Conservation (phyloP, 805 yeast species). For the Phaffomyces opuntiae region DNA sequence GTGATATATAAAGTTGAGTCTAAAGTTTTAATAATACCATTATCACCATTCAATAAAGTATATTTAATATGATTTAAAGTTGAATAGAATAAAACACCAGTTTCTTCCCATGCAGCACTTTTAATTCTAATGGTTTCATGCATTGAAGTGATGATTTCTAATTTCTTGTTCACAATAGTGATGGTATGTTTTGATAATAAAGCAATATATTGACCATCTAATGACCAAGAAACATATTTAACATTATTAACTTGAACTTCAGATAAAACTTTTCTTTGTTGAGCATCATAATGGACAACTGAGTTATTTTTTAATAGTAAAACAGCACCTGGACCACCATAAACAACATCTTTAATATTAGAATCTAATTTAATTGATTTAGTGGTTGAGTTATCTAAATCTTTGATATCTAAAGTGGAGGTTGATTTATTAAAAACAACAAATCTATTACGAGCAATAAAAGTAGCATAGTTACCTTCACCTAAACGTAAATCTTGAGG, state of each 20-base stretch:
- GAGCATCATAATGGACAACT: slow-evolving; percentile 84
- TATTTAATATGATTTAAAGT: slow-evolving; percentile 95
- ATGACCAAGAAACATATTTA: slow-evolving; percentile 85
- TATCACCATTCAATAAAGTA: slow-evolving; percentile 88
- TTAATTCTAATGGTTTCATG: slow-evolving; percentile 96
- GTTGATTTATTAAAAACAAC: slow-evolving; percentile 65
- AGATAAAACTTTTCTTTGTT: slow-evolving; percentile 74
- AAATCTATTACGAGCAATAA: slow-evolving; percentile 92
- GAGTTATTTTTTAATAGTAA: slow-evolving; percentile 64
- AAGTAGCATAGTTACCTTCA: slow-evolving; percentile 76
- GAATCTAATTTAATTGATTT: slow-evolving; percentile 69
- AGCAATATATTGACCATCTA: slow-evolving; percentile 82
- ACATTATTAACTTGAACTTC: slow-evolving; percentile 68
- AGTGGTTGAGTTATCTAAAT: slow-evolving; percentile 73
- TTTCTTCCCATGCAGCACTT: slow-evolving; percentile 96
- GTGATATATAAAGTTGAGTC: slow-evolving; percentile 82
- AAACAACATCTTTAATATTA: slow-evolving; percentile 62
- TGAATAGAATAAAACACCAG: slow-evolving; percentile 85
- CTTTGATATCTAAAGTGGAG: slow-evolving; percentile 73
- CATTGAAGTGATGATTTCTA: slow-evolving; percentile 73
- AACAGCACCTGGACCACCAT: slow-evolving; percentile 79
- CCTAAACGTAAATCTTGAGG: slow-evolving; percentile 79
- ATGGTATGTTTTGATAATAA: slow-evolving; percentile 87
- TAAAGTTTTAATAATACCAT: slow-evolving; percentile 88
- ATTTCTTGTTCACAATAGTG: slow-evolving; percentile 73